Evolutionary conservation across 192 early-diverging fungal genomes (phyloP), one percentile per base, ranked within the genome.

Genomic region (Rhizophagus clarus): DNA sequence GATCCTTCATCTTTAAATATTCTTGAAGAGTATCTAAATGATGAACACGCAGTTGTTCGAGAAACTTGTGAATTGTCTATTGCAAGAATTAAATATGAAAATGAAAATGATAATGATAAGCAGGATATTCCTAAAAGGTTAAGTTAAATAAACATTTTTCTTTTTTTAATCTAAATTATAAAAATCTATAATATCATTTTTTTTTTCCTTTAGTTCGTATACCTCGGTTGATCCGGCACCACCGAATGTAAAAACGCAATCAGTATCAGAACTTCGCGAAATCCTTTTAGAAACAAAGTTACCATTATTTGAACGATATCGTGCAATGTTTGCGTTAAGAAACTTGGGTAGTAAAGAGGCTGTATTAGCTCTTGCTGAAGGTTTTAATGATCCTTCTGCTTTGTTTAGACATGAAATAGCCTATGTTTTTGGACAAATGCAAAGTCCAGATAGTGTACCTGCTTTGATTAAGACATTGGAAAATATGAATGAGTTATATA

Each of bases 361-460:
- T 11, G 96, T 98, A 0, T 80, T 94, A 63, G 94, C 94, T 1
- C 84, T 99, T 60, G 93, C 94, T 0, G 91, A 94, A 74, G 97
- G 96, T 26, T 67, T 78, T 42, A 88, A 92, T 61, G 94, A 92
- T 62, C 67, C 86, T 6, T 89, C 89, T 37, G 89, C 95, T 34
- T 80, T 99, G 76, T 99, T 99, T 86, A 86, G 96, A 74, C 97
- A 99, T 77, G 97, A 99, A 83, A 95, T 94, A 49, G 95, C 96
- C 32, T 99, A 95, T 84, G 93, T 99, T 17, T 99, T 99, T 89
- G 97, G 97, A 72, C 96, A 99, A 84, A 91, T 99, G 91, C 96
- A 97, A 88, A 95, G 96, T 80, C 92, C 93, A 34, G 96, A 93
- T 7, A 90, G 91, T 29, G 94, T 99, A 0, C 96, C 97, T 37